Evolutionary conservation across 805 yeast species (phyloP).

Genomic region (Tetrapisispora phaffii): DNA sequence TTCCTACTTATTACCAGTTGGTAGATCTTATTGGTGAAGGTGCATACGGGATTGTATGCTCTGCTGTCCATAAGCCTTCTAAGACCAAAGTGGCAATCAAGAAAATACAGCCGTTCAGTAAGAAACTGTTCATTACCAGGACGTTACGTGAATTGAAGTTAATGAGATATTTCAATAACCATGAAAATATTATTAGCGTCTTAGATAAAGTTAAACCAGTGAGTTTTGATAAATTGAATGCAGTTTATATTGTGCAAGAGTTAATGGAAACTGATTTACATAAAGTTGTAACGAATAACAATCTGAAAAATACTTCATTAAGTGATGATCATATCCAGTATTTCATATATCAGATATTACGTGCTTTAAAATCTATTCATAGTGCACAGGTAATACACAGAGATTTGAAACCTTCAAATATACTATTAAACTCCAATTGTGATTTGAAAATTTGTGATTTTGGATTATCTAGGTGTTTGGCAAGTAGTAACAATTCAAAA

Average conservation of each 20-base stretch:
- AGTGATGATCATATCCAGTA: constrained; percentile 63
- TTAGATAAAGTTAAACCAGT: constrained; percentile 58
- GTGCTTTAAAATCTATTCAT: constrained; percentile 64
- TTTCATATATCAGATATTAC: constrained; percentile 56
- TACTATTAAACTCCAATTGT: constrained; percentile 58
- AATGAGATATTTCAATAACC: constrained; percentile 51
- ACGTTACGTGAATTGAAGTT: constrained; percentile 64
- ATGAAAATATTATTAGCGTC: constrained; percentile 62
- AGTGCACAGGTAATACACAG: constrained; percentile 66
- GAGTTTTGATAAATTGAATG: constrained; percentile 49
- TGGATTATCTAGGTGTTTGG: constrained; percentile 55
- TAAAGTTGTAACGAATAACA: constrained; percentile 47
- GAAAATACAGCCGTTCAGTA: constrained; percentile 62
- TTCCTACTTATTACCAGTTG: constrained; percentile 52
- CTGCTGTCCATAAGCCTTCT: constrained; percentile 54
- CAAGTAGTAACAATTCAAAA: constrained; percentile 32
- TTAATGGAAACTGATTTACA: constrained; percentile 69
- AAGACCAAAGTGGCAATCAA: constrained; percentile 64
- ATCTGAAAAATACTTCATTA: constrained; percentile 26
- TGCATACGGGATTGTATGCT: constrained; percentile 71
- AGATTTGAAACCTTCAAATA: constrained; percentile 67
- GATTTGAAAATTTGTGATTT: constrained; percentile 73
- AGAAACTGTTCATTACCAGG: constrained; percentile 55
- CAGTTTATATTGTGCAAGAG: constrained; percentile 69
- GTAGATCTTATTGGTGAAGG: constrained; percentile 65